Evolutionary conservation across 139 green algal species (phyloP), one percentile per base, ranked within the genome.

Genomic region (Chlorella ohadii): DNA sequence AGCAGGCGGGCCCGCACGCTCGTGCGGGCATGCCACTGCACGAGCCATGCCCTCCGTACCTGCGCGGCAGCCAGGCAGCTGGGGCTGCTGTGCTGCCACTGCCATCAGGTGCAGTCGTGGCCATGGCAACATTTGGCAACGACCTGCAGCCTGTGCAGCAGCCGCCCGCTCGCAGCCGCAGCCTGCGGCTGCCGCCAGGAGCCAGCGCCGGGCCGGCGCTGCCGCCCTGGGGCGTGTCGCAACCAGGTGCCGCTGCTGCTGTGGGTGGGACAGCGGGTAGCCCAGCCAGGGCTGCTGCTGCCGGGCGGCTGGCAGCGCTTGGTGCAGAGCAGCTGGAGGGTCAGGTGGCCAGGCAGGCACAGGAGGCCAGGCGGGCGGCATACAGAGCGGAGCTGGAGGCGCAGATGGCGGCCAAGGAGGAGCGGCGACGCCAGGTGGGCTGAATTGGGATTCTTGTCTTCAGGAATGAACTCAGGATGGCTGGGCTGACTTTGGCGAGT

Each of bases 351-450:
- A 57, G 80, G 36, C 34, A 72, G 44, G 80, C 38, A 1, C 57
- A 59, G 22, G 27, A 74, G 59, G 6, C 16, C 34, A 70, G 79
- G 79, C 47, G 27, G 51, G 72, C 71, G 28, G 59, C 41, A 2
- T 87, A 84, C 75, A 85, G 41, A 38, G 85, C 85, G 36, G 85
- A 87, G 34, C 81, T 89, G 39, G 81, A 84, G 77, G 64, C 73
- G 6, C 85, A 89, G 73, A 80, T 89, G 65, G 38, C 36, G 64
- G 70, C 38, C 23, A 83, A 85, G 72, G 57, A 79, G 64, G 85
- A 83, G 47, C 66, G 47, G 2, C 34, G 39, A 9, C 65, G 66
- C 23, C 65, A 78, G 79, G 79, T 77, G 79, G 27, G 63, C n/a
- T 1, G n/a, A n/a, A n/a, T n/a, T n/a, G n/a, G n/a, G n/a, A n/a